Evolutionary conservation across 306 rosid species (phyloP).

Genomic region (Corylus heterophylla): DNA sequence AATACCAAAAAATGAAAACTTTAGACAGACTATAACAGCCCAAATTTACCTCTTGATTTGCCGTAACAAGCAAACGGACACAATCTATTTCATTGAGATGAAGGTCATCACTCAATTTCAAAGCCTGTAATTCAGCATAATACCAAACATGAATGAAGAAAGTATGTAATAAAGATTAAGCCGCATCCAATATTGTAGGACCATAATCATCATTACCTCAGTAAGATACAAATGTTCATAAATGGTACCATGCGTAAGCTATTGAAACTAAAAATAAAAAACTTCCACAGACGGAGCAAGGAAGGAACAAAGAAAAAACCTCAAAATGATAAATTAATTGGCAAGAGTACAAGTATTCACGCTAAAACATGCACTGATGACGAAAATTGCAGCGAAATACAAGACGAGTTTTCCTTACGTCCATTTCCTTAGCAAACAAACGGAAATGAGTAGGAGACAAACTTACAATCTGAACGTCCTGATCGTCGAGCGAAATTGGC

Average conservation of each 20-base stretch:
- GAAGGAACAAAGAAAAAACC: neutral
- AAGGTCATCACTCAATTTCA: constrained; percentile 91
- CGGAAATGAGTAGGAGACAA: neutral
- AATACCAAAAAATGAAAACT: neutral
- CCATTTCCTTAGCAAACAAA: neutral
- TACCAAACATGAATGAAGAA: constrained; percentile 15
- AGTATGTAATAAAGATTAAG: constrained; percentile 8
- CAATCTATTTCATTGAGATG: constrained; percentile 90
- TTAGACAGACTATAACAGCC: constrained; percentile 6
- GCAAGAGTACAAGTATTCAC: neutral
- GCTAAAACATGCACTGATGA: neutral
- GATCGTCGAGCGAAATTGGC: constrained; percentile 81
- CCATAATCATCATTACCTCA: neutral
- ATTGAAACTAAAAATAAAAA: constrained; percentile 11
- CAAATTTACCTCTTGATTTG: constrained; percentile 82
- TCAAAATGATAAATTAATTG: neutral
- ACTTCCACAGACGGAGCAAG: neutral
- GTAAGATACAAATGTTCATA: neutral
- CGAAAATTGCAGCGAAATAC: neutral
- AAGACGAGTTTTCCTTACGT: neutral
- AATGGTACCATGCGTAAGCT: constrained; percentile 9
- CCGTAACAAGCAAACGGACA: constrained; percentile 75
- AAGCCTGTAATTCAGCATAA: constrained; percentile 54
- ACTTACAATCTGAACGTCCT: constrained; percentile 87
- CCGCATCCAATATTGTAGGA: neutral